These are phyloP conservation scores for Sporothrix brasiliensis DNA, from an alignment of 2,329 filamentous ascomycete species.

Conservation along the genomic window DNA sequence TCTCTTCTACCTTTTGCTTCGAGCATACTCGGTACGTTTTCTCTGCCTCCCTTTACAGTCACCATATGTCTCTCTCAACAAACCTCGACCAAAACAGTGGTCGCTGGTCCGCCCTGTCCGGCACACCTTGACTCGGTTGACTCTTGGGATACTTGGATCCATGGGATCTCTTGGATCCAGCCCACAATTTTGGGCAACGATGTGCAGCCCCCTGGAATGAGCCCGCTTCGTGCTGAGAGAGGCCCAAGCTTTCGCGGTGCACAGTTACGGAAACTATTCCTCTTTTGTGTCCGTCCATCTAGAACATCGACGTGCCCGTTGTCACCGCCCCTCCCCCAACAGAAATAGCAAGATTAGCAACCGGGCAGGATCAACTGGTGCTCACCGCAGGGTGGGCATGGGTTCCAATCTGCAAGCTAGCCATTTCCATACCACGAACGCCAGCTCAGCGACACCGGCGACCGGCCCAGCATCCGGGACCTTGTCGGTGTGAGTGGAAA, in stretches of 20 bases:
- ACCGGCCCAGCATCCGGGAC: neutral
- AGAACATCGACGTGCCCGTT: neutral
- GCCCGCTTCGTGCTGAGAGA: constrained; percentile 22
- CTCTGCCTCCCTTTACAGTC: neutral
- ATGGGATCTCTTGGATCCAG: too few relatives aligned
- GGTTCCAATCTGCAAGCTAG: constrained; percentile 4
- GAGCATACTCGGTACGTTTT: neutral
- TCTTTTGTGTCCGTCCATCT: neutral
- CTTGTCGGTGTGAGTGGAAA: constrained; percentile 13
- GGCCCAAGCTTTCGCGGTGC: constrained; percentile 22
- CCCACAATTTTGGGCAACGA: constrained; percentile 22
- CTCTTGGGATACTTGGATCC: constrained; percentile 1
- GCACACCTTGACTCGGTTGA: constrained; percentile 11
- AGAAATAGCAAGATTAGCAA: constrained; percentile 25
- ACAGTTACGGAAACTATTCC: neutral
- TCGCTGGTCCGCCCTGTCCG: constrained; percentile 17
- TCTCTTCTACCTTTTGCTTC: neutral
- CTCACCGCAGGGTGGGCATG: constrained; percentile 7
- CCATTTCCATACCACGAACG: neutral
- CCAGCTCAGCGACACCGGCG: constrained; percentile 17
- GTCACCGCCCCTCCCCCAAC: constrained; percentile 22
- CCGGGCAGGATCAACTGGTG: constrained; percentile 16
- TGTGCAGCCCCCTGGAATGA: constrained; percentile 2
- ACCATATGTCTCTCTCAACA: constrained; percentile 17
- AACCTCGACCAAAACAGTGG: constrained; percentile 21